Evolutionary conservation across 169 alveolate species (phyloP).

Genomic region (Ichthyophthirius multifiliis): DNA sequence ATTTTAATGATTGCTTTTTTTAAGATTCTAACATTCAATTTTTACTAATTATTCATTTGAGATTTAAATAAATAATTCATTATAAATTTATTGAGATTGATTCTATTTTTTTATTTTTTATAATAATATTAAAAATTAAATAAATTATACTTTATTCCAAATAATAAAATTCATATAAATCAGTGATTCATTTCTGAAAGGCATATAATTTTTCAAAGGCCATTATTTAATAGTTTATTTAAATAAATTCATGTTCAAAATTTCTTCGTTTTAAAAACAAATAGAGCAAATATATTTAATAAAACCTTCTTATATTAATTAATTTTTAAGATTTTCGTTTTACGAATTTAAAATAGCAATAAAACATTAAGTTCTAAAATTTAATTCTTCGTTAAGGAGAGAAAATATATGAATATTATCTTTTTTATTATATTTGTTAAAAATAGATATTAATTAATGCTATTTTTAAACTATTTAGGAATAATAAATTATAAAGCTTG

Average conservation of each 20-base stretch:
- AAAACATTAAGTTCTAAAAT: background rate
- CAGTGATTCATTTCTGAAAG: slow-evolving; percentile 7
- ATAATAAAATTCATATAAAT: background rate
- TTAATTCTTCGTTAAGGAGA: background rate
- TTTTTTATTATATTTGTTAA: background rate
- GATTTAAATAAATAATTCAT: background rate
- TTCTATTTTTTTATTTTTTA: background rate
- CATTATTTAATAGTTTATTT: background rate
- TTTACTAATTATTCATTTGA: background rate
- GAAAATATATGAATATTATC: slow-evolving; percentile 1
- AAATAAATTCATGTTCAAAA: background rate
- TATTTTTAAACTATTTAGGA: background rate
- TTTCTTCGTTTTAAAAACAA: background rate
- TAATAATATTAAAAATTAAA: background rate
- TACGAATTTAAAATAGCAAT: background rate
- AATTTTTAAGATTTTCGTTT: slow-evolving; percentile 3
- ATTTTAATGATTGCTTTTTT: background rate
- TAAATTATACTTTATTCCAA: slow-evolving; percentile 6
- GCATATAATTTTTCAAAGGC: background rate
- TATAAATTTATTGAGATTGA: background rate
- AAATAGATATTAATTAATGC: background rate
- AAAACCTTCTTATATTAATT: background rate
- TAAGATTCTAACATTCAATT: slow-evolving; percentile 7
- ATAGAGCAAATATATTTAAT: background rate
- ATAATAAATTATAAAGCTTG: background rate